Evolutionary conservation across 2,329 filamentous ascomycete species (phyloP).

Genomic region (Sporothrix euskadiensis): DNA sequence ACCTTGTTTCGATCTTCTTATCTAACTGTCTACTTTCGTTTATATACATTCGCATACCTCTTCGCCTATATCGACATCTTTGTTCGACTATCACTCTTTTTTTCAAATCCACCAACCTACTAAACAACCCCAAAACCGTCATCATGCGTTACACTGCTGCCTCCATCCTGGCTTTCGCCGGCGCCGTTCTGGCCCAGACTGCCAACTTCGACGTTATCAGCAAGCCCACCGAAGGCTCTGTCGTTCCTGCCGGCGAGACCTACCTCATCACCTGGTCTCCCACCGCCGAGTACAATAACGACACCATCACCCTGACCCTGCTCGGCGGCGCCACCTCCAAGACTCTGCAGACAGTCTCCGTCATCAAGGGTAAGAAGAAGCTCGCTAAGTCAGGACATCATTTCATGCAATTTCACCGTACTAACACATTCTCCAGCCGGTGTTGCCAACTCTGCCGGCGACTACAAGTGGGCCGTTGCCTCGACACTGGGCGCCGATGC

Average conservation of each 20-base stretch:
- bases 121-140: conserved; percentile 15
- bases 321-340: conserved; percentile 52
- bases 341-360: conserved; percentile 45
- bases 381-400: neutral
- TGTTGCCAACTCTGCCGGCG: conserved; percentile 48
- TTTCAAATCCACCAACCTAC: neutral
- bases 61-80: neutral
- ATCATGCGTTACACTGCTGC: conserved; percentile 58
- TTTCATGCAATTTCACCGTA: neutral
- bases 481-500: conserved; percentile 46
- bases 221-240: conserved; percentile 48
- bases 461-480: conserved; percentile 55
- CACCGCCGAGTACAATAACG: conserved; percentile 44
- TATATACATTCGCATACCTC: neutral
- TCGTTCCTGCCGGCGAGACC: conserved; percentile 50
- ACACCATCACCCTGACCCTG: conserved; percentile 54
- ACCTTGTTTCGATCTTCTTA: neutral
- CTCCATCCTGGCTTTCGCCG: conserved; percentile 54
- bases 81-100: conserved; percentile 11
- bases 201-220: conserved; percentile 58
- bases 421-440: conserved; percentile 42
- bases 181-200: conserved; percentile 55
- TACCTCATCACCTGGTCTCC: conserved; percentile 55
- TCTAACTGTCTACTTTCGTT: conserved; percentile 14
- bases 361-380: conserved; percentile 48